Evolutionary conservation across 306 rosid species (phyloP).

Genomic region (Prosopis cineraria): DNA sequence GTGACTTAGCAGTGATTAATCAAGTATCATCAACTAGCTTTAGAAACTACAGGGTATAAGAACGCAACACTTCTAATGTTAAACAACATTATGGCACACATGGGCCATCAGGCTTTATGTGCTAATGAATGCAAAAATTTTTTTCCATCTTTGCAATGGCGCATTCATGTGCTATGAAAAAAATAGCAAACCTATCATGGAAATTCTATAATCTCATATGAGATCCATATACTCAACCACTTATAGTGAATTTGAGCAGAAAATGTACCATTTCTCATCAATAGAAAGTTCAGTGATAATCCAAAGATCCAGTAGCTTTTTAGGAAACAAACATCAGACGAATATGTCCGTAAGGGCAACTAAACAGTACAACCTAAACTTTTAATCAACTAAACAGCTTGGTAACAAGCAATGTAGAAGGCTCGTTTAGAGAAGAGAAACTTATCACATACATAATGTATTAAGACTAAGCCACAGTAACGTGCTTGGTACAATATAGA

Average conservation of each 20-base stretch:
- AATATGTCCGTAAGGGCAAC: conserved; percentile 18
- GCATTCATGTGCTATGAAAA: conserved; percentile 12
- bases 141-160: neutral
- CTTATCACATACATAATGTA: neutral
- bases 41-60: conserved; percentile 14
- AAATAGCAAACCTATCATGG: neutral
- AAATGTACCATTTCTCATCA: conserved; percentile 18
- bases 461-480: conserved; percentile 6
- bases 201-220: conserved; percentile 6
- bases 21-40: conserved; percentile 22
- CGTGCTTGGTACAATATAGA: conserved; percentile 18
- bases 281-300: conserved; percentile 30
- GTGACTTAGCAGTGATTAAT: conserved; percentile 24
- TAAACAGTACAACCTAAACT: conserved; percentile 19
- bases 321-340: conserved; percentile 19
- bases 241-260: neutral
- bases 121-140: neutral
- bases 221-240: conserved; percentile 19
- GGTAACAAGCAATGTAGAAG: neutral
- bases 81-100: neutral
- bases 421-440: neutral
- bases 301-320: conserved; percentile 13
- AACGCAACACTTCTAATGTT: neutral
- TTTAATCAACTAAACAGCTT: neutral
- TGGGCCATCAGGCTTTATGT: conserved; percentile 32